These are phyloP conservation scores for Morella rubra DNA, from an alignment of 306 rosid genomes.

Conservation along the genomic window DNA sequence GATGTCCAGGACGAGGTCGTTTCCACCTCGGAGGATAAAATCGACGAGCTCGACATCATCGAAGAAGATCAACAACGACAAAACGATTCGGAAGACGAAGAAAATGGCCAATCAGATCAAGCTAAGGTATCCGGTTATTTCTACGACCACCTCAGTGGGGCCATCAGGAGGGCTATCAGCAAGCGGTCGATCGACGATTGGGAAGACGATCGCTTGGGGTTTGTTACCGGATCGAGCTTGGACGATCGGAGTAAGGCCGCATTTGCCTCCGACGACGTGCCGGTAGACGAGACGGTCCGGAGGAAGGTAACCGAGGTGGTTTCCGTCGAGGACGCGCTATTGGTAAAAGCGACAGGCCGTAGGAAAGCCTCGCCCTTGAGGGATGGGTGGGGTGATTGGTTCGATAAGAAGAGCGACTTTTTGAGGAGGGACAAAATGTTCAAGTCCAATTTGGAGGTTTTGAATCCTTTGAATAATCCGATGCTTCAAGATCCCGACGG, in stretches of 20 bases:
- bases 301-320: constrained; percentile 33
- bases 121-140: constrained; percentile 46
- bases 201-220: constrained; percentile 41
- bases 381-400: constrained; percentile 91
- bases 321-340: constrained; percentile 62
- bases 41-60: constrained; percentile 71
- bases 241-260: constrained; percentile 56
- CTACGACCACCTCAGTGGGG: constrained; percentile 68
- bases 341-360: constrained; percentile 46
- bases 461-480: constrained; percentile 68
- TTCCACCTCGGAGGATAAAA: constrained; percentile 56
- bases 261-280: constrained; percentile 77
- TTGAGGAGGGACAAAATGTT: constrained; percentile 76
- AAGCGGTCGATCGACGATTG: constrained; percentile 2
- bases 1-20: constrained; percentile 43
- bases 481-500: constrained; percentile 82
- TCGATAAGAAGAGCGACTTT: constrained; percentile 68
- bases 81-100: constrained; percentile 55
- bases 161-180: constrained; percentile 54
- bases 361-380: constrained; percentile 60
- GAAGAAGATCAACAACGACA: constrained; percentile 34
- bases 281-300: constrained; percentile 56
- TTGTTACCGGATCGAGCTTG: constrained; percentile 30
- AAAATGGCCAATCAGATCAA: constrained; percentile 23
- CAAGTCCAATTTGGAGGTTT: constrained; percentile 56